Conservation (phyloP, 2,329 filamentous ascomycete species). For the Pseudogymnoascus sp. region DNA sequence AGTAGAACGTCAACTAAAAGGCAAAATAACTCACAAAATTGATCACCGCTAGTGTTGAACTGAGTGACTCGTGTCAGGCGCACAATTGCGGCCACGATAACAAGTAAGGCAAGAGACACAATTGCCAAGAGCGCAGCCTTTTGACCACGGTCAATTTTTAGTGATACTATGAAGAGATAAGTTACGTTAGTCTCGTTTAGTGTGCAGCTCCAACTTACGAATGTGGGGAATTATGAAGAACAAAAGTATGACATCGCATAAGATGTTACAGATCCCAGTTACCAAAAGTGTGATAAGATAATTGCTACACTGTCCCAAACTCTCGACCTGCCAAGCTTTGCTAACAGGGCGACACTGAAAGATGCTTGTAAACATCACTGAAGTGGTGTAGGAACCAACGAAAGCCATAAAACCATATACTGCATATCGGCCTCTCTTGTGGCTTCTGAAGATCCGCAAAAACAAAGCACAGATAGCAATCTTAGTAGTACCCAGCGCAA, state of each 20-base stretch:
- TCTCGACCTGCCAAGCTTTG: conserved; percentile 12
- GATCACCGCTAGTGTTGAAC: conserved; percentile 8
- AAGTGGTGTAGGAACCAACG: not conserved
- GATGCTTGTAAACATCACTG: conserved; percentile 3
- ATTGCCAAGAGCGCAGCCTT: conserved; percentile 14
- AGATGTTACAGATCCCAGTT: conserved; percentile 14
- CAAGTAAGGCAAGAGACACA: conserved; percentile 14
- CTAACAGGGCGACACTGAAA: conserved; percentile 15
- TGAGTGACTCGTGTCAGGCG: conserved; percentile 8
- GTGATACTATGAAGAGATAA: conserved; percentile 10
- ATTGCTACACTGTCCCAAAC: conserved; percentile 9
- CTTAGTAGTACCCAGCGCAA: conserved; percentile 15
- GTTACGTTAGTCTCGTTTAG: not conserved
- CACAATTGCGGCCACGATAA: conserved; percentile 13
- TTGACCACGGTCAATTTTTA: conserved; percentile 15
- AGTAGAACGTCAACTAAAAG: not conserved
- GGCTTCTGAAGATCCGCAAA: conserved; percentile 13
- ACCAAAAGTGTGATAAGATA: conserved; percentile 10
- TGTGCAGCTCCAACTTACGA: conserved; percentile 10
- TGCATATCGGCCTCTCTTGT: not conserved
- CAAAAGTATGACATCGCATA: conserved; percentile 16
- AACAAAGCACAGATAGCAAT: conserved; percentile 14
- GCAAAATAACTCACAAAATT: conserved; percentile 12
- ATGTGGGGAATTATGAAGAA: conserved; percentile 17
- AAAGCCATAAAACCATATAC: conserved; percentile 12